Base-by-base conservation (phyloP, 179 eudicot species). In the Silene noctiflora region DNA sequence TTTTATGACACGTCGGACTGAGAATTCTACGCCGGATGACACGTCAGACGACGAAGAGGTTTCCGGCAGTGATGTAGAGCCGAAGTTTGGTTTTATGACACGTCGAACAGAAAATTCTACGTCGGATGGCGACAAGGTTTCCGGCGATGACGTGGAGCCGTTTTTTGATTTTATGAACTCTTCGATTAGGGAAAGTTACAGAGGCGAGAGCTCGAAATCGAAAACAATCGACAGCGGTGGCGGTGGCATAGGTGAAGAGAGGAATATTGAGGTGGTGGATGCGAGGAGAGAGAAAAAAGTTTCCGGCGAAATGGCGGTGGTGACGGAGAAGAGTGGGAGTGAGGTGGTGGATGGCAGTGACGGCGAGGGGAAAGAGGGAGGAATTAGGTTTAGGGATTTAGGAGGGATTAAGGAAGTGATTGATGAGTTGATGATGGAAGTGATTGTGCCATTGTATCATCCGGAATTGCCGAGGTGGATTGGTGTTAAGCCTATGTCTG, bases 371-470 rank as follows among this genome's bases (percentile, higher is more conserved):
- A 83, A 71, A 61, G 88, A 81, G n/a, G 89, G 89, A 42, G 90
- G 89, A 0, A 22, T 68, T n/a, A 85, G 78, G 82, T 94, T 94
- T 83, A 84, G 75, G 84, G 97, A 94, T 83, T 81, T 94, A 22
- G 98, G 98, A 4, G 98, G 98, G 66, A 89, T 94, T 80, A 75
- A 67, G 60, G 78, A 68, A 35, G 88, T 85, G 6, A 39, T 91
- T 71, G 90, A 94, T 72, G 87, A 88, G 46, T 67, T 94, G 83
- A 80, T 73, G 48, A 86, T 84, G 90, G 94, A 90, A 79, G 90
- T 94, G 70, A 80, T 94, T 53, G 86, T 91, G 72, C 96, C 98
- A 0, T 78, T 94, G 29, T 86, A 67, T 53, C 89, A 87, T 69
- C 97, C 97, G 0, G 73, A 88, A 70, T 48, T 90, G 68, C 86